phyloP scores from a whole-genome alignment of 2,329 filamentous ascomycete species.

The Talaromyces sp. region DNA sequence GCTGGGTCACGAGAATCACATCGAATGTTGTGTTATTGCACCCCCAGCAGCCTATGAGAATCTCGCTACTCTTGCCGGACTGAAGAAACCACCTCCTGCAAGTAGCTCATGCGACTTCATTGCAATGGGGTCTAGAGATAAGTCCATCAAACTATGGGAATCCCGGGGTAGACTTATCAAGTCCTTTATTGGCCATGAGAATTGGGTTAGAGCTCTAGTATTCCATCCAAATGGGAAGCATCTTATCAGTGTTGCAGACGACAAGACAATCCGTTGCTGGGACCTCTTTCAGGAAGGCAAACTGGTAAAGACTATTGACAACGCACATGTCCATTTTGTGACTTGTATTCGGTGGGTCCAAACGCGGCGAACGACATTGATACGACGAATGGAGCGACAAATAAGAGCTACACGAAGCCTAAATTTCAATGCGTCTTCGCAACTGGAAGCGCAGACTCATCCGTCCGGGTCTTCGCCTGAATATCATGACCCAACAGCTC shows the following conservation, averaged over 20 bases:
- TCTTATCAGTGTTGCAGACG: constrained; percentile 78
- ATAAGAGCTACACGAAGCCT: constrained; percentile 46
- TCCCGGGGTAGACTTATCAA: constrained; percentile 79
- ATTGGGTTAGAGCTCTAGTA: constrained; percentile 82
- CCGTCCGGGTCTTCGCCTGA: constrained; percentile 71
- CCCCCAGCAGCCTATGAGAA: constrained; percentile 73
- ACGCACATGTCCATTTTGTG: constrained; percentile 80
- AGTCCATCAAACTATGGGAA: constrained; percentile 87
- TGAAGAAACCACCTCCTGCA: constrained; percentile 75
- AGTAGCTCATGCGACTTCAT: constrained; percentile 80
- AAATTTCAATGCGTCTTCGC: constrained; percentile 82
- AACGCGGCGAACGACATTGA: constrained; percentile 58
- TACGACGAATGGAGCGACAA: constrained; percentile 48
- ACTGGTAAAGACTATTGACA: constrained; percentile 78
- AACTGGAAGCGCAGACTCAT: constrained; percentile 79
- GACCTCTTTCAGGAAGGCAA: constrained; percentile 86
- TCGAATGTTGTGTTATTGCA: constrained; percentile 84
- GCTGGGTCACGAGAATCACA: constrained; percentile 79
- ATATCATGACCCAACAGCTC: neutral
- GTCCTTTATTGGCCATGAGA: constrained; percentile 83
- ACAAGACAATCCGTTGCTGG: constrained; percentile 92
- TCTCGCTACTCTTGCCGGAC: constrained; percentile 71
- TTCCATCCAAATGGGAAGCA: constrained; percentile 91
- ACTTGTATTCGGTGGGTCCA: constrained; percentile 83
- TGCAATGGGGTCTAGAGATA: constrained; percentile 85